A percentile compares a stretch with the other conserved stretches of the same genome.
Conservation (phyloP, 2,329 filamentous ascomycete species). For the Apiospora aurea region DNA sequence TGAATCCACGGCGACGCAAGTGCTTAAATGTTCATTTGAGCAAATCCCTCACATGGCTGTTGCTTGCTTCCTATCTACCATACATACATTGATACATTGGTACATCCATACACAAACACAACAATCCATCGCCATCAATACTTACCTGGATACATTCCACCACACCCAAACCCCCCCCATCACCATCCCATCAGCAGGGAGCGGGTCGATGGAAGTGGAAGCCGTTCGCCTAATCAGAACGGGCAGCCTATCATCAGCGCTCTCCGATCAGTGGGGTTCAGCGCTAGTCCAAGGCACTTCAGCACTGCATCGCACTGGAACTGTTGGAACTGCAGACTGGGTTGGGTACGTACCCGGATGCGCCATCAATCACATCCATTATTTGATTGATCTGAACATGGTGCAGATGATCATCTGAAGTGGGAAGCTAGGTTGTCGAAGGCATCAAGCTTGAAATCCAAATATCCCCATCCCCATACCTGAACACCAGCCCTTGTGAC, state of each 20-base stretch:
- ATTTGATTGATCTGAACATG: constrained; percentile 22
- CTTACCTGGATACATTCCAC: not conserved
- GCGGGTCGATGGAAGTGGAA: constrained; percentile 12
- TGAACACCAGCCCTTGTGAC: constrained; percentile 12
- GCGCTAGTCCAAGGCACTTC: constrained; percentile 15
- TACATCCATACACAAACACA: not conserved
- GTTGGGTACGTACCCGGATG: constrained; percentile 7
- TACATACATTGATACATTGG: not conserved
- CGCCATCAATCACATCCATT: constrained; percentile 2
- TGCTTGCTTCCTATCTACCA: not conserved
- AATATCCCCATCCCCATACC: constrained; percentile 21
- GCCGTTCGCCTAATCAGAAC: constrained; percentile 13
- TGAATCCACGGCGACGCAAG: not conserved
- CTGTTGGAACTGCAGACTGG: not conserved
- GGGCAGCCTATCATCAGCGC: constrained; percentile 4
- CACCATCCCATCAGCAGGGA: not conserved
- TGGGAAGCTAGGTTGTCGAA: constrained; percentile 21
- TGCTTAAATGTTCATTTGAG: not conserved
- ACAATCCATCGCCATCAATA: not conserved
- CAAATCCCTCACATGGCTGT: not conserved
- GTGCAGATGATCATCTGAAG: constrained; percentile 22
- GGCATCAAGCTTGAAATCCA: constrained; percentile 21
- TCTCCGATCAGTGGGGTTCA: constrained; percentile 7
- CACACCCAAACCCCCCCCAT: not conserved
- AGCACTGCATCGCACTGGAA: not conserved